Percentiles rank a stretch among this genome's conserved stretches.
phyloP scores from a whole-genome alignment of 352 stramenopile genomes.

The Phytopythium aichiense region DNA sequence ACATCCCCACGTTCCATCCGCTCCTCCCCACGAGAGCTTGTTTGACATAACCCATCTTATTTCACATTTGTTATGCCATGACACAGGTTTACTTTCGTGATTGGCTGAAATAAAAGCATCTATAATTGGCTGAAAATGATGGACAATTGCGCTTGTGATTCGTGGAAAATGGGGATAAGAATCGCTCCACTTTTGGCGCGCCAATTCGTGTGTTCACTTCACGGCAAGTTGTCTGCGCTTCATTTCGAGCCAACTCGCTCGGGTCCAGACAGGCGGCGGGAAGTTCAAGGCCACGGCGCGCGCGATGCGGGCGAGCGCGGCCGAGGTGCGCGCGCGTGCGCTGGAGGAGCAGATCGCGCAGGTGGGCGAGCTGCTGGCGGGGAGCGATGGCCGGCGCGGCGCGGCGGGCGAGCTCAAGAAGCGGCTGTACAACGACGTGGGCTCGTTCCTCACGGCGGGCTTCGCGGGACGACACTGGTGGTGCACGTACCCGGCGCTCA shows the following conservation, averaged over 20 bases:
- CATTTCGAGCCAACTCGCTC: no score
- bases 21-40: background rate
- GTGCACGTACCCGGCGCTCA: conserved; percentile 73
- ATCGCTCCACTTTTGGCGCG: background rate
- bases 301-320: conserved; percentile 13
- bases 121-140: conserved; percentile 3
- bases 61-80: conserved; percentile 1
- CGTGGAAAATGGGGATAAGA: background rate
- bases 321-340: conserved; percentile 27
- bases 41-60: background rate
- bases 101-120: conserved; percentile 11
- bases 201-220: background rate
- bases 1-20: background rate
- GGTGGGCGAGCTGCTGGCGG: conserved; percentile 21
- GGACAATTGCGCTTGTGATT: background rate
- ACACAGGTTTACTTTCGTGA: background rate
- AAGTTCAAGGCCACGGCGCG: no score
- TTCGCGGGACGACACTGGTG: conserved; percentile 73
- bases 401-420: conserved; percentile 50
- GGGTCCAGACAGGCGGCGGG: background rate
- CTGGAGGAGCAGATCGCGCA: conserved; percentile 36
- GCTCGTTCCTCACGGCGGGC: conserved; percentile 69
- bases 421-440: conserved; percentile 68
- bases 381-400: conserved; percentile 24
- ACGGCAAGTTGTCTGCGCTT: background rate